These are phyloP conservation scores for Wallacemonas sp. DNA, from an alignment of 208 protist species.

Conservation along the genomic window DNA sequence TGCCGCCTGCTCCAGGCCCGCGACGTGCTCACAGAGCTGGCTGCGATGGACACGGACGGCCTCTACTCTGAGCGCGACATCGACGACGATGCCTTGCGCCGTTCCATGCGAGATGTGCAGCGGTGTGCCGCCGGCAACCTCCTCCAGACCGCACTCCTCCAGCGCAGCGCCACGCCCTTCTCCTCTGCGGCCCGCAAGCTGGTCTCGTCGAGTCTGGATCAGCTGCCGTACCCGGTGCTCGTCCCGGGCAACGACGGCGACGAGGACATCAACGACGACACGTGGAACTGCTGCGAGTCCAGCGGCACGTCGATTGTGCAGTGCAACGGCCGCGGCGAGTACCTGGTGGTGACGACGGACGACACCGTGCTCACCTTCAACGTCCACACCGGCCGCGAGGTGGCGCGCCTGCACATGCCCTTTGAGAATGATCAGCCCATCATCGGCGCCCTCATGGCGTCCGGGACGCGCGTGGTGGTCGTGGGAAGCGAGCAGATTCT, in stretches of 20 bases:
- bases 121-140: slow-evolving; percentile 44
- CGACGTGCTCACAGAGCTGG: slow-evolving; percentile 57
- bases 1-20: slow-evolving; percentile 67
- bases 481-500: slow-evolving; percentile 52
- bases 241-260: slow-evolving; percentile 56
- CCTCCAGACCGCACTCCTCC: slow-evolving; percentile 65
- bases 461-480: slow-evolving; percentile 67
- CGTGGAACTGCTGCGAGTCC: slow-evolving; percentile 22
- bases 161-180: slow-evolving; percentile 49
- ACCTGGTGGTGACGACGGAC: slow-evolving; percentile 54
- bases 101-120: slow-evolving; percentile 53
- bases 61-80: slow-evolving; percentile 31
- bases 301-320: slow-evolving; percentile 22
- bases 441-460: slow-evolving; percentile 56
- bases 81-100: slow-evolving; percentile 35
- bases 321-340: slow-evolving; percentile 51
- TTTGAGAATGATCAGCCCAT: slow-evolving; percentile 61
- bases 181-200: slow-evolving; percentile 22
- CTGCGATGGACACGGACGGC: slow-evolving; percentile 20
- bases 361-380: slow-evolving; percentile 60
- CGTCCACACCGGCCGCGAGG: slow-evolving; percentile 32
- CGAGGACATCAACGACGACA: slow-evolving; percentile 44
- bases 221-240: slow-evolving; percentile 60
- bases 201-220: slow-evolving; percentile 8
- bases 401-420: slow-evolving; percentile 51